Percentiles rank a stretch among this genome's conserved stretches.
phyloP scores from a whole-genome alignment of 768 basidiomycete species.

The Boletus edulis region DNA sequence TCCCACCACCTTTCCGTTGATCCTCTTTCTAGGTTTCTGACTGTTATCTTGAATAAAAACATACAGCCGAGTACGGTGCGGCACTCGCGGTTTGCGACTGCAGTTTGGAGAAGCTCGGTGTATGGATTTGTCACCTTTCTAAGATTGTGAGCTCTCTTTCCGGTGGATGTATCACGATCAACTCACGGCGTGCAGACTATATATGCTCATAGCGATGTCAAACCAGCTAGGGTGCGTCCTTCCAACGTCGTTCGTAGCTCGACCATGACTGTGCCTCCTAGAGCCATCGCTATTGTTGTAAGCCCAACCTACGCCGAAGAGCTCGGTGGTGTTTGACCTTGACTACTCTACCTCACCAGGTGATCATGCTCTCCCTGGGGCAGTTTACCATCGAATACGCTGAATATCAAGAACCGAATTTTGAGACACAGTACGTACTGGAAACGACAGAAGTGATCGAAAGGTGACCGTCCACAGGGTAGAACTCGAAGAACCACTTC shows the following conservation, averaged over 20 bases:
- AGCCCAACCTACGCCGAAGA: neutral
- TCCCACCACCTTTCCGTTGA: neutral
- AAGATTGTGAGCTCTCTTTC: conserved; percentile 51
- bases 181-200: conserved; percentile 41
- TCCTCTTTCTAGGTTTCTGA: conserved; percentile 40
- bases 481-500: conserved; percentile 19
- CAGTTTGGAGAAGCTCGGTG: conserved; percentile 51
- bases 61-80: conserved; percentile 43
- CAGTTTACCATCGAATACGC: conserved; percentile 53
- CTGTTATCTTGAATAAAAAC: conserved; percentile 47
- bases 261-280: conserved; percentile 10
- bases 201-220: conserved; percentile 75
- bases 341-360: conserved; percentile 33
- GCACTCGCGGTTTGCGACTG: conserved; percentile 42
- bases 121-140: conserved; percentile 59
- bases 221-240: conserved; percentile 62
- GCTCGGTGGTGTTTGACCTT: neutral
- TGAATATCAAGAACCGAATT: conserved; percentile 19
- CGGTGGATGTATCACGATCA: neutral
- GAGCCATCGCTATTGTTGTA: conserved; percentile 27
- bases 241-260: neutral
- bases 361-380: conserved; percentile 51
- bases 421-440: conserved; percentile 21
- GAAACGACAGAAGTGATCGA: neutral
- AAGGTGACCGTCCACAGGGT: conserved; percentile 7